Conservation (phyloP, 1,139 yeast genomes). For the Taphrina deformans region DNA sequence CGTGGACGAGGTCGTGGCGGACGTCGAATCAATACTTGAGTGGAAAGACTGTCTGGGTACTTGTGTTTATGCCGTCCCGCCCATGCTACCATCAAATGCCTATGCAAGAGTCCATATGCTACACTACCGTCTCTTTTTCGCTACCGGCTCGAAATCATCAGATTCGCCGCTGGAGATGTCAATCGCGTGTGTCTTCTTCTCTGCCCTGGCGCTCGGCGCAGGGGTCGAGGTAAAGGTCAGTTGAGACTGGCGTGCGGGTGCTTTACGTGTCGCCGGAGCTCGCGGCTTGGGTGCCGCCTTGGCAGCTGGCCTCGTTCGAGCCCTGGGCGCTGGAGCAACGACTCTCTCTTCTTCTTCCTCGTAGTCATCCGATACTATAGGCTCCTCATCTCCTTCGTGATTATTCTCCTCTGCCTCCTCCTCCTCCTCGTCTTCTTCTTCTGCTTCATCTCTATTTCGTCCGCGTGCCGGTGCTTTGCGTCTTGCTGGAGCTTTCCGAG, state of each 20-base stretch:
- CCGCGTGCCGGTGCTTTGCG: constrained; percentile 4
- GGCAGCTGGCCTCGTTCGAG: neutral
- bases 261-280: neutral
- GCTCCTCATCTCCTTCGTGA: too few relatives aligned
- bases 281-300: neutral
- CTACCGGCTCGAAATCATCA: constrained; percentile 15
- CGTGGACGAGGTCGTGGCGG: constrained; percentile 27
- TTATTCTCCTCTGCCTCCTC: neutral
- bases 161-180: constrained; percentile 2
- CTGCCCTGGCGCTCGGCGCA: neutral
- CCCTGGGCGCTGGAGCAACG: neutral
- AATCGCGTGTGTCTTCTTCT: constrained; percentile 4
- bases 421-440: constrained; percentile 1
- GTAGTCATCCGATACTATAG: constrained; percentile 2
- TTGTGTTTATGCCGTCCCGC: too few relatives aligned
- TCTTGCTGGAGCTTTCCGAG: neutral
- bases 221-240: constrained; percentile 11
- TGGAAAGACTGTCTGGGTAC: too few relatives aligned
- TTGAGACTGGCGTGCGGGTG: neutral
- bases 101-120: neutral
- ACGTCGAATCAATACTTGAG: constrained; percentile 1
- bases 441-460: neutral
- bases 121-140: constrained; percentile 1
- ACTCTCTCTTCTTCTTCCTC: neutral
- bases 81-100: neutral